Evolutionary conservation across 2,329 filamentous ascomycete genomes (phyloP).

Genomic region (Sphaerulina vaccinii): DNA sequence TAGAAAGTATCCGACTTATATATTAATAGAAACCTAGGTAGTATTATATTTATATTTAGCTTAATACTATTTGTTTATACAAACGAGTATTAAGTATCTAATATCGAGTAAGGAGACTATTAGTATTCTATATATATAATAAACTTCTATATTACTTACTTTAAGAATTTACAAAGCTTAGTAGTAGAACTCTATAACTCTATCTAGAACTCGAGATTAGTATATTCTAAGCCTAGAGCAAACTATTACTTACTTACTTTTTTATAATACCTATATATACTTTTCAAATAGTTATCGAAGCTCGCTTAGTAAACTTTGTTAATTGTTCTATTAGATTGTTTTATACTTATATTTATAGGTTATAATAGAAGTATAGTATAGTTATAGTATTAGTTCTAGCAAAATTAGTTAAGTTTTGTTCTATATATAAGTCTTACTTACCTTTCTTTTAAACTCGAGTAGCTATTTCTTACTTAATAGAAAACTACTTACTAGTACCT

Average conservation of each 20-base stretch:
- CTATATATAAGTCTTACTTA: constrained; percentile 2
- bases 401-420: constrained; percentile 4
- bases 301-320: constrained; percentile 4
- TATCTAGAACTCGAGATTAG: constrained; percentile 4
- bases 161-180: constrained; percentile 3
- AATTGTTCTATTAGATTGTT: background rate
- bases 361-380: background rate
- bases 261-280: constrained; percentile 1
- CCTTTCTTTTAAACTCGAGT: constrained; percentile 6
- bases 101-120: constrained; percentile 3
- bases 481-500: constrained; percentile 4
- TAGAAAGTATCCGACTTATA: background rate
- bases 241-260: constrained; percentile 1
- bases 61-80: constrained; percentile 1
- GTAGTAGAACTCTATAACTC: constrained; percentile 1
- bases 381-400: constrained; percentile 1
- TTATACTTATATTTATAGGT: constrained; percentile 4
- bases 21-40: background rate
- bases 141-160: constrained; percentile 1
- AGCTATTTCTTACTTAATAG: constrained; percentile 1
- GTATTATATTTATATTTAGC: constrained; percentile 3
- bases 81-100: background rate
- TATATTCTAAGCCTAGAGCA: constrained; percentile 3
- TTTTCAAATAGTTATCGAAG: constrained; percentile 5
- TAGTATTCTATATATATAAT: background rate